phyloP scores from a whole-genome alignment of 169 alveolate species.

The Perkinsus marinus region DNA sequence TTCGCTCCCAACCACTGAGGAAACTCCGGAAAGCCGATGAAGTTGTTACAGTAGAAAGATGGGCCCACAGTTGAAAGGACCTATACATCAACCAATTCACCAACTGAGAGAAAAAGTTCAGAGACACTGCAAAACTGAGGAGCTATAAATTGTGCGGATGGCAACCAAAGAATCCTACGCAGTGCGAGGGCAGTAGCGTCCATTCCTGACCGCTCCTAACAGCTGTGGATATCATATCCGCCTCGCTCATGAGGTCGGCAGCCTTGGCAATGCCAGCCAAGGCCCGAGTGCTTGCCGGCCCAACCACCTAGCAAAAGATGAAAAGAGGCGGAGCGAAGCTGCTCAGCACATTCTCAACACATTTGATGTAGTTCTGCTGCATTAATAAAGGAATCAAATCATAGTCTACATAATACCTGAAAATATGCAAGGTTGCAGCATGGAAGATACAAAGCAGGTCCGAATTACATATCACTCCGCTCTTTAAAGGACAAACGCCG shows the following conservation, averaged over 20 bases:
- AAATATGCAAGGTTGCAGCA: too few relatives aligned
- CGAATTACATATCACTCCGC: too few relatives aligned
- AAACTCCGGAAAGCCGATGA: not conserved
- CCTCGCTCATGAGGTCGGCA: not conserved
- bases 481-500: too few relatives aligned
- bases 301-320: too few relatives aligned
- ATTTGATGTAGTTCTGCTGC: conserved; percentile 2
- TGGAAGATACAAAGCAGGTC: too few relatives aligned
- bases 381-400: not conserved
- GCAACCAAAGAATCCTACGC: too few relatives aligned
- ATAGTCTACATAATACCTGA: not conserved
- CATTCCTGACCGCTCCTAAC: not conserved
- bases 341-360: not conserved
- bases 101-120: too few relatives aligned
- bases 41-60: not conserved
- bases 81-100: not conserved
- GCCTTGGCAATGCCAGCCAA: not conserved
- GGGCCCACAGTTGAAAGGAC: not conserved
- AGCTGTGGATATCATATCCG: not conserved
- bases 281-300: not conserved
- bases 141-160: too few relatives aligned
- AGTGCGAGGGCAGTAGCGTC: not conserved
- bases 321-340: not conserved
- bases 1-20: conserved; percentile 7
- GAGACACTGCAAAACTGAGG: too few relatives aligned